These are phyloP conservation scores for Groenewaldozyma salmanticensis DNA, from an alignment of 805 yeast species.

Conservation along the genomic window DNA sequence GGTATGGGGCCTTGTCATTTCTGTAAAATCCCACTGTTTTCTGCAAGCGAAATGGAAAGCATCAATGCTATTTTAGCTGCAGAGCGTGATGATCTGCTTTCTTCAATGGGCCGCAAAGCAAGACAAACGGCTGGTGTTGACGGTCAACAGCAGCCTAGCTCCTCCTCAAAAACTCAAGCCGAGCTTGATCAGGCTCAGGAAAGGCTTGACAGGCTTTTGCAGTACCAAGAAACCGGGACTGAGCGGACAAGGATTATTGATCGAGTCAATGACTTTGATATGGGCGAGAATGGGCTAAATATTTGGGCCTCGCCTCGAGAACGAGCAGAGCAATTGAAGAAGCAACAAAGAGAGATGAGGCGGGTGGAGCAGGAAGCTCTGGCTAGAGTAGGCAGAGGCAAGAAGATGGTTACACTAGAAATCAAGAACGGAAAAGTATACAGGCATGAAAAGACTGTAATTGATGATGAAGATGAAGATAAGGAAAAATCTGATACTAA, in stretches of 20 bases:
- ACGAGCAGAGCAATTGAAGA: slow-evolving; percentile 75
- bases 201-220: slow-evolving; percentile 60
- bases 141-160: neutral
- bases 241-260: slow-evolving; percentile 90
- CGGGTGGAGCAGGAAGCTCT: slow-evolving; percentile 50
- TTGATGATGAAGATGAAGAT: slow-evolving; percentile 12
- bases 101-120: slow-evolving; percentile 28
- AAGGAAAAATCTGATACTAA: slow-evolving; percentile 6
- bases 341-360: slow-evolving; percentile 68
- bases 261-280: slow-evolving; percentile 79
- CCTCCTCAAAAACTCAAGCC: slow-evolving; percentile 42
- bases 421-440: slow-evolving; percentile 70
- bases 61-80: slow-evolving; percentile 46
- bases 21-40: slow-evolving; percentile 63
- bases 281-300: slow-evolving; percentile 44
- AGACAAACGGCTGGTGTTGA: slow-evolving; percentile 29
- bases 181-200: slow-evolving; percentile 54
- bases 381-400: slow-evolving; percentile 62
- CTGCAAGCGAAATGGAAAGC: slow-evolving; percentile 48
- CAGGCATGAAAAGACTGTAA: slow-evolving; percentile 11
- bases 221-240: slow-evolving; percentile 77
- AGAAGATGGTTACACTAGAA: slow-evolving; percentile 64
- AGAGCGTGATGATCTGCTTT: slow-evolving; percentile 37
- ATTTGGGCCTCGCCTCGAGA: slow-evolving; percentile 82
- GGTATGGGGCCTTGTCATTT: slow-evolving; percentile 85